Evolutionary conservation across 208 protist genomes (phyloP).

Genomic region (Endotrypanum monterogeii): DNA sequence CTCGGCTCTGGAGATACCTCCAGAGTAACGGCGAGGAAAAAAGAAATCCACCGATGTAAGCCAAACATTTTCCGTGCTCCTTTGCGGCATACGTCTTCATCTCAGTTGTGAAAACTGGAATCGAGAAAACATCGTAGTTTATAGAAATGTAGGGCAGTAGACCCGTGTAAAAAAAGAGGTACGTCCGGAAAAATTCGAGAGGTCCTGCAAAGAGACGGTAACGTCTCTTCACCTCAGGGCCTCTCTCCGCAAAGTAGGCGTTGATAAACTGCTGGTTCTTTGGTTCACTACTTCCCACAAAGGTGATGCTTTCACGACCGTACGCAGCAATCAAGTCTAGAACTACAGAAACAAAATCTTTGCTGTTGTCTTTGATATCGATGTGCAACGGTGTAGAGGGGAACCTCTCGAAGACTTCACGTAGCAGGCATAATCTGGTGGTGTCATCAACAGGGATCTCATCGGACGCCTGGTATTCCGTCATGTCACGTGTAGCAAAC

Average conservation of each 20-base stretch:
- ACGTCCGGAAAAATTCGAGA: constrained; percentile 43
- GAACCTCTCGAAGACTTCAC: constrained; percentile 71
- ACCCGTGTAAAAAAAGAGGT: constrained; percentile 66
- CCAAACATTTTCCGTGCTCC: constrained; percentile 24
- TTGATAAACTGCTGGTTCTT: constrained; percentile 53
- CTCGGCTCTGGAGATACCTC: constrained; percentile 71
- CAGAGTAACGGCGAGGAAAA: constrained; percentile 67
- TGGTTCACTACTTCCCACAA: constrained; percentile 70
- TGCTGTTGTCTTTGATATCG: constrained; percentile 68
- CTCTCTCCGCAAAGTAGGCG: constrained; percentile 47
- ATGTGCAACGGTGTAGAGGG: constrained; percentile 64
- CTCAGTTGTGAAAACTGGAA: constrained; percentile 59
- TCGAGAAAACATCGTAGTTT: constrained; percentile 77
- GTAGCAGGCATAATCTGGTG: constrained; percentile 67
- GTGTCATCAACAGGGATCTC: constrained; percentile 52
- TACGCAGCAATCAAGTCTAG: constrained; percentile 68
- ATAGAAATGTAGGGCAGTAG: constrained; percentile 61
- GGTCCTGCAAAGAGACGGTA: constrained; percentile 64
- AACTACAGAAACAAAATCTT: constrained; percentile 48
- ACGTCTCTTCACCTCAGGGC: constrained; percentile 36
- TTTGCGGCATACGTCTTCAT: constrained; percentile 32
- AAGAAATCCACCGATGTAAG: constrained; percentile 31
- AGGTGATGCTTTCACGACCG: constrained; percentile 47
- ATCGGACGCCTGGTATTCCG: constrained; percentile 46
- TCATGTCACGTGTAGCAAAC: constrained; percentile 43